Conservation (phyloP, 352 stramenopile genomes). For the Aphanomyces invadans region DNA sequence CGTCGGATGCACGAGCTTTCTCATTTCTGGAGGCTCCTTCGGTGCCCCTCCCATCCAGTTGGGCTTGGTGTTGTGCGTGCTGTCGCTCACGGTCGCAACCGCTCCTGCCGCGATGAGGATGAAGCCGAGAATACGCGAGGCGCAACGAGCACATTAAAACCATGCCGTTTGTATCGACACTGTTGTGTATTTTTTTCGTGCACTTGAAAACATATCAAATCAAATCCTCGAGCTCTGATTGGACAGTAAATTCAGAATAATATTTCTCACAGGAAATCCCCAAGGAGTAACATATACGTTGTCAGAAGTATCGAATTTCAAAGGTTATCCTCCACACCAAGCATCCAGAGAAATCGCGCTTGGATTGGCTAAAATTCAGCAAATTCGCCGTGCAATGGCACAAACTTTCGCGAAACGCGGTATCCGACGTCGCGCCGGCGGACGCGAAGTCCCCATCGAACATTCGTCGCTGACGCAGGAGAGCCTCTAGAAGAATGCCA, state of each 20-base stretch:
- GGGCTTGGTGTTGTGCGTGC: too few relatives aligned
- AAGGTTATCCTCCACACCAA: neutral
- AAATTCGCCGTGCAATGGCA: neutral
- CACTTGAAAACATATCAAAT: neutral
- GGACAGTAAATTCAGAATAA: neutral
- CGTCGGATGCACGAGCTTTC: neutral
- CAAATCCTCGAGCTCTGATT: neutral
- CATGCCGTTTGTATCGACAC: neutral
- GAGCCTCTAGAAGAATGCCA: neutral
- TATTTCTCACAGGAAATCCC: too few relatives aligned
- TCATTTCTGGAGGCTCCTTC: neutral
- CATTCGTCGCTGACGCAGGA: neutral
- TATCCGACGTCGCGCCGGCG: too few relatives aligned
- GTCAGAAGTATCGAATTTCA: neutral
- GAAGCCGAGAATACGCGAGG: too few relatives aligned
- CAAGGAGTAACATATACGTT: too few relatives aligned
- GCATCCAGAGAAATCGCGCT: neutral
- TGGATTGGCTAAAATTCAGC: neutral
- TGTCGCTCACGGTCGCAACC: neutral
- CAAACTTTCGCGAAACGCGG: neutral
- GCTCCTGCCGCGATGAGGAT: too few relatives aligned
- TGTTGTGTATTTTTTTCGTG: constrained; percentile 2
- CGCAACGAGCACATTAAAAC: too few relatives aligned
- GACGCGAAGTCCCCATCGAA: too few relatives aligned
- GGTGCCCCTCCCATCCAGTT: neutral